A percentile compares a stretch with the other conserved stretches of the same genome.
phyloP scores from a whole-genome alignment of 208 protist species.

The Crithidia acanthocephali region DNA sequence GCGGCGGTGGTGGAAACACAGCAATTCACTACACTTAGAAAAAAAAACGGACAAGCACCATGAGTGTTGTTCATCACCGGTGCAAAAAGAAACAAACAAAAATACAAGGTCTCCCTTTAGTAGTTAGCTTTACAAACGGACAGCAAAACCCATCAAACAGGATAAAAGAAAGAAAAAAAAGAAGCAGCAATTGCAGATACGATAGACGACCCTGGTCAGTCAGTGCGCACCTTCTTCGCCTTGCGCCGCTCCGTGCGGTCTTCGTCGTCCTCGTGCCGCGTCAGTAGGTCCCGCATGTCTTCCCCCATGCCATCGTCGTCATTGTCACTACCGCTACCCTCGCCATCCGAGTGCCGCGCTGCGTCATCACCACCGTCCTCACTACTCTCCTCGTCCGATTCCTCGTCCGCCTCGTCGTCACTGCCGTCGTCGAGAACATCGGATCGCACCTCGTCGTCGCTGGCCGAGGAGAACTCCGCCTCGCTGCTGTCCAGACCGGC shows the following conservation, averaged over 20 bases:
- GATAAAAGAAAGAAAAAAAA: conserved; percentile 19
- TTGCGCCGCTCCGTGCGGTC: conserved; percentile 43
- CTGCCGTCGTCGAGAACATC: conserved; percentile 32
- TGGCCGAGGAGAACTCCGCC: conserved; percentile 35
- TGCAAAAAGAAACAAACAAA: no score
- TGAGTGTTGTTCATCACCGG: no score
- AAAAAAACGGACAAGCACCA: no score
- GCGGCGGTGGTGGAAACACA: no score
- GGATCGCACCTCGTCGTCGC: conserved; percentile 41
- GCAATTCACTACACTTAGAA: no score
- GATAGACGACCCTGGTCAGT: conserved; percentile 19
- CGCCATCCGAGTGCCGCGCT: conserved; percentile 8
- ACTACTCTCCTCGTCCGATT: conserved; percentile 31
- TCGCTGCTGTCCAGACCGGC: conserved; percentile 31
- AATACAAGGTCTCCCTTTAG: no score
- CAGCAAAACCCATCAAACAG: no score
- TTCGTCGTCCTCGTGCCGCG: conserved; percentile 37
- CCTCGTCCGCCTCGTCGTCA: conserved; percentile 56
- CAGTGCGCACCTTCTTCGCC: conserved; percentile 63
- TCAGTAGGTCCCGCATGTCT: conserved; percentile 66
- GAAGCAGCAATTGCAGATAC: neutral
- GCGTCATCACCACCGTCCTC: conserved; percentile 23
- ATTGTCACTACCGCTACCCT: conserved; percentile 29
- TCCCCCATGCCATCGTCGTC: conserved; percentile 60
- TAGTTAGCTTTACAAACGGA: no score